Evolutionary conservation across 768 basidiomycete species (phyloP).

Genomic region (Pleurotus ostreatus): DNA sequence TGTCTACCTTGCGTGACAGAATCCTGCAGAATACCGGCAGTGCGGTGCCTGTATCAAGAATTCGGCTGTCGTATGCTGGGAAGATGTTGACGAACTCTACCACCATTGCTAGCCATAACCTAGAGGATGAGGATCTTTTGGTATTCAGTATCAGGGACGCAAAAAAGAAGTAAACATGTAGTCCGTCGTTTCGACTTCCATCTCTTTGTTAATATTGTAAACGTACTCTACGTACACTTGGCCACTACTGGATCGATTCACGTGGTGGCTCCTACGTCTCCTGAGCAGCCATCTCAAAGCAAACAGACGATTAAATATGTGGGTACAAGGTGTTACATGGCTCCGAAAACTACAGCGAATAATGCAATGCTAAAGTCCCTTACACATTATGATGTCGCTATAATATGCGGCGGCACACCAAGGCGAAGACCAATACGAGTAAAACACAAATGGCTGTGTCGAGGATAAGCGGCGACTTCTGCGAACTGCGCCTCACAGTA

Average conservation of each 20-base stretch:
- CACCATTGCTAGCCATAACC: slow-evolving; percentile 81
- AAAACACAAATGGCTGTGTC: slow-evolving; percentile 75
- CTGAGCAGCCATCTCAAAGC: too few relatives aligned
- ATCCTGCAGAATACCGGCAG: slow-evolving; percentile 78
- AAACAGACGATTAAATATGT: not conserved
- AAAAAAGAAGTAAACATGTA: slow-evolving; percentile 58
- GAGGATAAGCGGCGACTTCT: slow-evolving; percentile 58
- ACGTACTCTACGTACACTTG: too few relatives aligned
- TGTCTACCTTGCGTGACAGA: slow-evolving; percentile 88
- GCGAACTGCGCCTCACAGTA: slow-evolving; percentile 12
- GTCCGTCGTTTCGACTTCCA: not conserved
- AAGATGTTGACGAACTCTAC: slow-evolving; percentile 87
- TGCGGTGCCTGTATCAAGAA: slow-evolving; percentile 72
- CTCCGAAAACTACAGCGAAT: not conserved
- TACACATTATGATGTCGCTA: slow-evolving; percentile 16
- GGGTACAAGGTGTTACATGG: not conserved
- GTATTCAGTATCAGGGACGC: slow-evolving; percentile 72
- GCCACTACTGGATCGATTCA: too few relatives aligned
- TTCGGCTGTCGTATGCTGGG: slow-evolving; percentile 73
- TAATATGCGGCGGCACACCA: slow-evolving; percentile 59
- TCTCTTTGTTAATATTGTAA: not conserved
- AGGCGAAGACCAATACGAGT: slow-evolving; percentile 61
- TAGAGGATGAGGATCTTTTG: slow-evolving; percentile 88
- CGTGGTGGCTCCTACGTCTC: too few relatives aligned
- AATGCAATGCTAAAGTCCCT: too few relatives aligned